Evolutionary conservation across 2,329 filamentous ascomycete species (phyloP), one percentile per base, ranked within the genome.

Genomic region (Xylariaceae sp.): DNA sequence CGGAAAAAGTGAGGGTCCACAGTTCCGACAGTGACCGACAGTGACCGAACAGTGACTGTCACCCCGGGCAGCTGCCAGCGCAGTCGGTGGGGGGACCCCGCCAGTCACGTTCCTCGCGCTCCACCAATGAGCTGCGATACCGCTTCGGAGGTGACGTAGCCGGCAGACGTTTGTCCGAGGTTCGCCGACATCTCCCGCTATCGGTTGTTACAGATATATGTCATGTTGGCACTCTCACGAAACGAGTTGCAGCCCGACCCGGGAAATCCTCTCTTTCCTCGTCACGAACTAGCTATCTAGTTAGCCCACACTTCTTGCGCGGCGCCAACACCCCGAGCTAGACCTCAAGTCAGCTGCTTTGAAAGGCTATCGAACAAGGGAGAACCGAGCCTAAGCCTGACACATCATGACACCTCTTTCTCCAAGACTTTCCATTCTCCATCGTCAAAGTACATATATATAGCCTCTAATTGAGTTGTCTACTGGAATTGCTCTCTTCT

Each of bases 221-320:
- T 26, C 50, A 36, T 51, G 50, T 54, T 37, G 34, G 21, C 39
- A 29, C 44, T 5, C 43, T 21, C 49, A 21, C 21, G 39, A 42
- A 46, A 46, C 49, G 29, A 48, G 15, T 47, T 46, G 43, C 49
- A 59, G 54, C 61, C 61, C 54, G 57, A 67, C 65, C 67, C 67
- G 67, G 65, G 51, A 69, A 68, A 68, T 69, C 64, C 61, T 66
- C 66, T 69, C 68, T 67, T 29, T 21, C 15, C 18, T n/a, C 54
- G 39, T 46, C 46, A 15, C 37, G 40, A 58, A 52, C 32, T 55
- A 51, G 44, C 59, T 61, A 57, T 46, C 2, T 30, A 30, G 29
- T 7, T 30, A 30, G 19, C 15, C 34, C 32, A 16, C 45, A 37
- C 10, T 6, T 15, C 15, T 40, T 19, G 42, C 49, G 26, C 43